Evolutionary conservation across 768 basidiomycete genomes (phyloP), one percentile per base, ranked within the genome.

Genomic region (Pulveroboletus sp.): DNA sequence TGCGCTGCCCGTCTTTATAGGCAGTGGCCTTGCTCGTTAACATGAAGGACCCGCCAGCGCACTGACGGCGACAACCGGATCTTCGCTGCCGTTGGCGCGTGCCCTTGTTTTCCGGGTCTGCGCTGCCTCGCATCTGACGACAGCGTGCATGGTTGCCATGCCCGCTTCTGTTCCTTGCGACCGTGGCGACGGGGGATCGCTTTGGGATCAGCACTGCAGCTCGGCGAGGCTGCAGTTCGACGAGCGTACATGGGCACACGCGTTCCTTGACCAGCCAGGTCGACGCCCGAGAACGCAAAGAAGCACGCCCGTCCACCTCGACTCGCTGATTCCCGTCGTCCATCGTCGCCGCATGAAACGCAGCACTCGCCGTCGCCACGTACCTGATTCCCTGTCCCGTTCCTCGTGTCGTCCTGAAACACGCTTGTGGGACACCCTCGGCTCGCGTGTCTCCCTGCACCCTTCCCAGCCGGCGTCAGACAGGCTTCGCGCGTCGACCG

Each of bases 1-100:
- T 5, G 28, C 35, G 43, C 32, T 33, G 32, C 32, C 28, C 24
- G 26, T 27, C 49, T 61, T 61, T 61, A 61, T 61, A 49, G 8
- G 6, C 33, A 27, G 26, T 4, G 7, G 24, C 24, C 42, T 43
- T 14, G 28, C 28, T 39, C 18, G 6, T 17, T 18, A 11, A 45
- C 26, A 14, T 7, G 21, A 41, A 32, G 7, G 32, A 12, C 5
- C 21, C 24, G 27, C 30, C 15, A n/a, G 24, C 12, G 46, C 3
- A 30, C 10, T 15, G 27, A 26, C 21, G 37, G 8, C 4, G 46
- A 21, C 18, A 12, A 43, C 42, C 42, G 17, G 28, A 41, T 17
- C 14, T 42, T 6, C 17, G 38, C 28, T 35, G 43, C 12, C 32
- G 45, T 26, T 17, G 1, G 36, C n/a, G 31, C 31, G 8, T 44